Percentiles rank a stretch among this genome's conserved stretches.
These are phyloP conservation scores for Stenogyne calaminthoides DNA, from an alignment of 305 asterid species.

Conservation along the genomic window DNA sequence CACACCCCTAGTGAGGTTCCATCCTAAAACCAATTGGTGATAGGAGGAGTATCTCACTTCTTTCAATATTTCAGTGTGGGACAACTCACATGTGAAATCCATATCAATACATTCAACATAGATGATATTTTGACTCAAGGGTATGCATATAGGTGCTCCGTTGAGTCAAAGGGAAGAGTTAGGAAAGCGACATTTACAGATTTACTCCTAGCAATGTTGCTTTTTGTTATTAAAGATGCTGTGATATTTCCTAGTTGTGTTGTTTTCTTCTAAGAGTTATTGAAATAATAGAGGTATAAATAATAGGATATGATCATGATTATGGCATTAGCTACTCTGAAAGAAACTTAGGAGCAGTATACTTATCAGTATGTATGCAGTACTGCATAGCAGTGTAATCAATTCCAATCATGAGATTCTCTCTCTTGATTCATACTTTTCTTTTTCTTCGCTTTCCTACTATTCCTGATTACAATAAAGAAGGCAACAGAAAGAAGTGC, in stretches of 20 bases:
- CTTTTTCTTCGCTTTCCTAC: neutral
- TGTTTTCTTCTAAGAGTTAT: constrained; percentile 1
- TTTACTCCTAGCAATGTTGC: neutral
- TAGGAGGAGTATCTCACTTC: too few relatives aligned
- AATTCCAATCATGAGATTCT: neutral
- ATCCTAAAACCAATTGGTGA: too few relatives aligned
- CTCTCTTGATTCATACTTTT: neutral
- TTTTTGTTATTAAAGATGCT: neutral
- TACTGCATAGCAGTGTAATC: neutral
- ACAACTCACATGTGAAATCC: too few relatives aligned
- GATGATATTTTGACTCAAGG: neutral
- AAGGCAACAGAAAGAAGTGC: neutral
- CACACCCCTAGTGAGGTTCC: too few relatives aligned
- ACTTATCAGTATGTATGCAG: neutral
- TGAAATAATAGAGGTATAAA: constrained; percentile 4
- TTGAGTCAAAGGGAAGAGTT: neutral
- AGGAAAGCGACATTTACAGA: neutral
- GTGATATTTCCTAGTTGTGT: neutral
- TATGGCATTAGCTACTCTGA: neutral
- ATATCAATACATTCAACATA: too few relatives aligned
- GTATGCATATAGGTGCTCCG: constrained; percentile 1
- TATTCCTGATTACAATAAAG: neutral
- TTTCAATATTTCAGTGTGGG: too few relatives aligned
- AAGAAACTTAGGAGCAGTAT: neutral
- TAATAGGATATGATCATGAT: constrained; percentile 1